Base-by-base conservation (phyloP, 2,329 filamentous ascomycete genomes). In the Xylaria polymorpha region DNA sequence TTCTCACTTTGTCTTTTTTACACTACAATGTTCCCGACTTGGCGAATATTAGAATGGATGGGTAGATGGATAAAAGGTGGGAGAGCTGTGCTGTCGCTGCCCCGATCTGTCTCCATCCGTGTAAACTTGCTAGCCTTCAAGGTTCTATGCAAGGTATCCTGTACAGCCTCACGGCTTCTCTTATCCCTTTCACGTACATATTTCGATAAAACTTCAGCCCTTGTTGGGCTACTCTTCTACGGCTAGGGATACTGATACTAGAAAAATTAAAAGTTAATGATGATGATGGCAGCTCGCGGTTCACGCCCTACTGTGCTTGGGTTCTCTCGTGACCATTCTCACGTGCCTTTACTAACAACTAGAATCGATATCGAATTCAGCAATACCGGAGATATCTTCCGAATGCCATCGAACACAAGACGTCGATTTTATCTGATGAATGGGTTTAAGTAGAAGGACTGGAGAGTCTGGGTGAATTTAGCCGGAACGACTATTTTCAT, bases 211-310 rank as follows among this genome's bases (percentile, higher is more conserved):
- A 15, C 10, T 50, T 63, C 32, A 50, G 64, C 58, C 64, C 61
- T 10, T 15, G 22, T 68, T 72, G 67, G 68, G 59, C 58, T 64
- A 68, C 43, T 44, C 29, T 64, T 67, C 61, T 65, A 50, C 61
- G 62, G 50, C 43, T 72, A 71, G 68, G 71, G 71, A 72, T 71
- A 69, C 46, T 72, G 66, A 5, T 63, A 15, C 35, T 71, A 67
- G 66, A 71, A 46, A 69, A 58, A 59, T 41, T 59, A 68, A 68
- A 71, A 69, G 64, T 69, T 72, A 72, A 72, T 72, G 68, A 71
- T 71, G 61, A 72, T 69, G 68, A 71, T 65, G 68, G 60, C 4
- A 64, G 58, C n/a, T 35, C 10, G 12, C 14, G 12, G 22, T 55
- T 32, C 18, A 14, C 29, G 25, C 7, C 37, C 18, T 15, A 35